A percentile compares a stretch with the other conserved stretches of the same genome.
Conservation (phyloP, 768 basidiomycete genomes). For the Auricularia cornea region DNA sequence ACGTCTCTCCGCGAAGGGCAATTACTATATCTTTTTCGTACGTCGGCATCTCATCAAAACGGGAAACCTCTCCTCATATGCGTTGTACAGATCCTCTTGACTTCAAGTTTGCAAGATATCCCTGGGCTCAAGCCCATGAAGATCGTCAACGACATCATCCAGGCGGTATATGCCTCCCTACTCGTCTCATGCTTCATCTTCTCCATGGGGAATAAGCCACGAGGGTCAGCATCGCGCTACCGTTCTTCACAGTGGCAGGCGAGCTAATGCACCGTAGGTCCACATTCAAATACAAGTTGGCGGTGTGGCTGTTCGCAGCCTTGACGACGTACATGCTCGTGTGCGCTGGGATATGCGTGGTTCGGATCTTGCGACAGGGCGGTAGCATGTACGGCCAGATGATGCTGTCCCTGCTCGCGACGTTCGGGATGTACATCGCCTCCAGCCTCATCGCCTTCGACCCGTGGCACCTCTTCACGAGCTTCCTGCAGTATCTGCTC, state of each 20-base stretch:
- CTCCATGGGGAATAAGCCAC: conserved; percentile 92
- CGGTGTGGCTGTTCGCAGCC: conserved; percentile 62
- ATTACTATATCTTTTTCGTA: conserved; percentile 92
- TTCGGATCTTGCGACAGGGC: conserved; percentile 60
- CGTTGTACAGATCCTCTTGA: conserved; percentile 61
- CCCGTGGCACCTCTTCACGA: conserved; percentile 94
- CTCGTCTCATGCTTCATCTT: conserved; percentile 88
- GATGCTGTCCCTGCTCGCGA: conserved; percentile 78
- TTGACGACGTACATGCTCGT: conserved; percentile 80
- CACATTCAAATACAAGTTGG: conserved; percentile 78
- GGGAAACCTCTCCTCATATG: not conserved
- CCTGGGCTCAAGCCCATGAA: conserved; percentile 57
- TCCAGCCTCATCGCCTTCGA: conserved; percentile 81
- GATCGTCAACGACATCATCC: conserved; percentile 67
- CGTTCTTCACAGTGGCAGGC: conserved; percentile 11
- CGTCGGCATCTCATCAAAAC: conserved; percentile 18
- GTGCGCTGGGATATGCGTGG: conserved; percentile 72
- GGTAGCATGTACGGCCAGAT: conserved; percentile 63
- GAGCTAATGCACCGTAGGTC: conserved; percentile 35
- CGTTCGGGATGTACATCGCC: conserved; percentile 77
- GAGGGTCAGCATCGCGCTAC: conserved; percentile 49
- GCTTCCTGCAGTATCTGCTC: conserved; percentile 80
- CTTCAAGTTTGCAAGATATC: conserved; percentile 71
- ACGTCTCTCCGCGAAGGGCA: conserved; percentile 52
- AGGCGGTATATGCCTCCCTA: conserved; percentile 76